Conservation (phyloP, 2,329 filamentous ascomycete genomes). For the Pseudogymnoascus sp. region DNA sequence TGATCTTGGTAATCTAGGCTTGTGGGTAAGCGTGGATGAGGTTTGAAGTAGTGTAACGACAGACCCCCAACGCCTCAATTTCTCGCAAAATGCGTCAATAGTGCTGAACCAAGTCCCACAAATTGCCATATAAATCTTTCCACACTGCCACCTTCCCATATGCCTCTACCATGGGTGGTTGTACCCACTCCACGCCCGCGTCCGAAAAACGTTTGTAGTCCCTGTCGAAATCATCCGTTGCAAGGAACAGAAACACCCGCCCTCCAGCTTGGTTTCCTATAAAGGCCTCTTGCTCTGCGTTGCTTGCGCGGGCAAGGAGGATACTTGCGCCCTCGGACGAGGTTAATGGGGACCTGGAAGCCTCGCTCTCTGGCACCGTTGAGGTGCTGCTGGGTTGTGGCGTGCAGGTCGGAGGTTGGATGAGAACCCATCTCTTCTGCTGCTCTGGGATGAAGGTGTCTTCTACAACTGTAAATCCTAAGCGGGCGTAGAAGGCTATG, state of each 20-base stretch:
- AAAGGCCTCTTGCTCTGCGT: background rate
- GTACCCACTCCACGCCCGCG: constrained; percentile 1
- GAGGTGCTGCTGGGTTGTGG: too few relatives aligned
- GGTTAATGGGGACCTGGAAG: too few relatives aligned
- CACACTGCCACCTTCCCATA: constrained; percentile 1
- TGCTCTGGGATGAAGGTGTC: constrained; percentile 1
- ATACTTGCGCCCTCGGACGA: background rate
- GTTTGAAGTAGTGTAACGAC: background rate
- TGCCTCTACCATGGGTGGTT: background rate
- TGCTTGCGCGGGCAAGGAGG: background rate
- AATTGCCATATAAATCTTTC: constrained; percentile 4
- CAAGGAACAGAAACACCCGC: constrained; percentile 12
- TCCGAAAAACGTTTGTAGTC: background rate
- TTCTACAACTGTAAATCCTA: background rate
- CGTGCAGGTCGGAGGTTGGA: background rate
- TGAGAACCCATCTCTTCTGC: constrained; percentile 3
- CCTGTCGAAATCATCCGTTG: background rate
- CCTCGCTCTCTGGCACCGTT: too few relatives aligned
- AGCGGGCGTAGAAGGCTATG: background rate
- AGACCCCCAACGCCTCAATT: background rate
- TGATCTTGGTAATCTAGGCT: too few relatives aligned
- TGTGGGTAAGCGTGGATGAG: background rate
- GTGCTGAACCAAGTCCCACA: constrained; percentile 1
- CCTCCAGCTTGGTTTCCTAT: constrained; percentile 6
- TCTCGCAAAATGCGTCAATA: background rate